Evolutionary conservation across 2,329 filamentous ascomycete genomes (phyloP).

Genomic region (Neodidymelliopsis sp.): DNA sequence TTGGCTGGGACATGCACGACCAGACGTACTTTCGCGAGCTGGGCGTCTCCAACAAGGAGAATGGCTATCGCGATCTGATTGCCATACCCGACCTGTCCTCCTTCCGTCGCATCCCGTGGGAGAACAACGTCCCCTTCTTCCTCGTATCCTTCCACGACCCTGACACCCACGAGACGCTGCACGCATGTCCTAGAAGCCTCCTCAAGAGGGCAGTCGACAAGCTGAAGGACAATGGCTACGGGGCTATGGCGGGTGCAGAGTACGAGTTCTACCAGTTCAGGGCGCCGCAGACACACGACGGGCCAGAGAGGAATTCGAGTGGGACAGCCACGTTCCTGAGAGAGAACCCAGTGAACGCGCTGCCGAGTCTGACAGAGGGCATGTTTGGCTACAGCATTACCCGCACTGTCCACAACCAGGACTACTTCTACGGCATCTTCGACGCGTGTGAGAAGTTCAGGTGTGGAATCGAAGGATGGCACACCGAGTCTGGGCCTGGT

Average conservation of each 20-base stretch:
- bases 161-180: constrained; percentile 73
- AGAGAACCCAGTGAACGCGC: constrained; percentile 73
- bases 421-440: constrained; percentile 90
- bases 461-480: constrained; percentile 91
- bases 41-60: constrained; percentile 86
- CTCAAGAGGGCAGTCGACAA: constrained; percentile 73
- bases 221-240: constrained; percentile 72
- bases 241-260: constrained; percentile 90
- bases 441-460: constrained; percentile 78
- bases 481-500: constrained; percentile 91
- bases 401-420: constrained; percentile 85
- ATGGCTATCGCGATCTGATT: constrained; percentile 86
- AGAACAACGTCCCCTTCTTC: constrained; percentile 85
- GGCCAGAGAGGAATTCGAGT: constrained; percentile 66
- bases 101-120: constrained; percentile 89
- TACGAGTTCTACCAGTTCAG: constrained; percentile 96
- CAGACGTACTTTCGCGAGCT: constrained; percentile 86
- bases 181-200: constrained; percentile 80
- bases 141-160: constrained; percentile 84
- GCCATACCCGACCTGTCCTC: constrained; percentile 80
- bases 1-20: constrained; percentile 98
- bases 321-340: constrained; percentile 78
- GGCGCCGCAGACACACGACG: constrained; percentile 63
- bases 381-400: constrained; percentile 97
- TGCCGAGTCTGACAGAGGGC: constrained; percentile 84